Evolutionary conservation across 176 grass and related monocot species (phyloP).

Genomic region (Cenchrus fungigraminus): DNA sequence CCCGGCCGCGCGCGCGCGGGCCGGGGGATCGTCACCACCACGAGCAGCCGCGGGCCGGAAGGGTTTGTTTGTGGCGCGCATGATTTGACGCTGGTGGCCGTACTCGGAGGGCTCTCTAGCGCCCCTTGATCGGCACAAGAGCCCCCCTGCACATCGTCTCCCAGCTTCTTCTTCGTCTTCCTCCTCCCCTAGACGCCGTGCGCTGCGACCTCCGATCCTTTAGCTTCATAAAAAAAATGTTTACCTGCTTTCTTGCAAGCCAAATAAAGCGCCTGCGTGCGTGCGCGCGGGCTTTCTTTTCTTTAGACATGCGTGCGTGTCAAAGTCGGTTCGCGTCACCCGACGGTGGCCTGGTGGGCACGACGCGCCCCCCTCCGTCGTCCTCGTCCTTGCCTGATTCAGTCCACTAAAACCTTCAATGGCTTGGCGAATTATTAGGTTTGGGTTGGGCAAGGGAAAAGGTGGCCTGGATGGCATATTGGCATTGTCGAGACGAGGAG

Average conservation of each 20-base stretch:
- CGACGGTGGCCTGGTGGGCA: not conserved
- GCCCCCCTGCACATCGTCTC: too few species aligned
- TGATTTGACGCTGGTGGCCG: slow-evolving; percentile 43
- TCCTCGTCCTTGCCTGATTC: not conserved
- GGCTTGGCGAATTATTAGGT: too few species aligned
- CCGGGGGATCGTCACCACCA: too few species aligned
- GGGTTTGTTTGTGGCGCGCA: not conserved
- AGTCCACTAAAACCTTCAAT: not conserved
- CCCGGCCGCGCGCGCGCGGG: not conserved
- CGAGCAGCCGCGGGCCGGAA: not conserved
- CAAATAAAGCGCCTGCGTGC: not conserved
- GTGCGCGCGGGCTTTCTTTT: not conserved
- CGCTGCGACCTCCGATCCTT: too few species aligned
- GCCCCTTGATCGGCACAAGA: slow-evolving; percentile 32
- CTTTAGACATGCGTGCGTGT: slow-evolving; percentile 22
- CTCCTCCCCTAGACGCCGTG: too few species aligned
- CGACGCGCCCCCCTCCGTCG: not conserved
- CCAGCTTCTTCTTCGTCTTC: too few species aligned
- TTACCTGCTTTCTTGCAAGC: not conserved
- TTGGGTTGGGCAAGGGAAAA: too few species aligned
- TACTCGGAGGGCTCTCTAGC: too few species aligned
- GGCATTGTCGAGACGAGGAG: too few species aligned
- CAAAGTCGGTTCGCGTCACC: slow-evolving; percentile 38
- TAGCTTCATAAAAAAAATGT: not conserved
- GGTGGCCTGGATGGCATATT: too few species aligned